phyloP scores from a whole-genome alignment of 768 basidiomycete genomes.

The Rhizopogon vinicolor region DNA sequence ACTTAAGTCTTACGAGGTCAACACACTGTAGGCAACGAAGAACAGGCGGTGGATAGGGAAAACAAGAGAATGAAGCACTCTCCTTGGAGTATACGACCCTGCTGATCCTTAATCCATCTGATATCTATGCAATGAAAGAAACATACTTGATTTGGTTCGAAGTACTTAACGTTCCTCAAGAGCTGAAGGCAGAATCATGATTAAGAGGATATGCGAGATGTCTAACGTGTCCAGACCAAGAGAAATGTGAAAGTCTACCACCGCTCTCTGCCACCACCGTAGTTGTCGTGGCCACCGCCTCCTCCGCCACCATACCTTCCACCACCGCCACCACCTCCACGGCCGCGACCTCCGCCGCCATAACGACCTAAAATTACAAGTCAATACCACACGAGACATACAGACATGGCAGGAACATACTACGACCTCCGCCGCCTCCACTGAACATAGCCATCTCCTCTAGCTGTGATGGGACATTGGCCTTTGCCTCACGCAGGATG shows the following conservation, averaged over 20 bases:
- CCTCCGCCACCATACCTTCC: conserved; percentile 40
- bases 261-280: conserved; percentile 10
- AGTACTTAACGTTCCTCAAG: background rate
- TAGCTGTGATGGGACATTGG: conserved; percentile 79
- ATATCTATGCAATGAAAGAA: no score
- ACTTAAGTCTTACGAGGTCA: no score
- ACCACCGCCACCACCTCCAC: conserved; percentile 38
- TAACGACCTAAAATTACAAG: conserved; percentile 49
- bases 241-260: conserved; percentile 6
- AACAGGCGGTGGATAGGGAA: no score
- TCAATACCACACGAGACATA: conserved; percentile 3
- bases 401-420: conserved; percentile 32
- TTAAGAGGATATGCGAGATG: background rate
- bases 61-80: no score
- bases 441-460: conserved; percentile 91
- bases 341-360: conserved; percentile 40
- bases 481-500: conserved; percentile 86
- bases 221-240: background rate
- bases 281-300: conserved; percentile 35
- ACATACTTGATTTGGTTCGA: background rate
- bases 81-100: no score
- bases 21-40: no score
- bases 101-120: no score
- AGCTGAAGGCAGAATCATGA: background rate
- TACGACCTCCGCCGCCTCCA: conserved; percentile 73